Base-by-base conservation (phyloP, 2,329 filamentous ascomycete genomes). In the Pestalotiopsis sp. region DNA sequence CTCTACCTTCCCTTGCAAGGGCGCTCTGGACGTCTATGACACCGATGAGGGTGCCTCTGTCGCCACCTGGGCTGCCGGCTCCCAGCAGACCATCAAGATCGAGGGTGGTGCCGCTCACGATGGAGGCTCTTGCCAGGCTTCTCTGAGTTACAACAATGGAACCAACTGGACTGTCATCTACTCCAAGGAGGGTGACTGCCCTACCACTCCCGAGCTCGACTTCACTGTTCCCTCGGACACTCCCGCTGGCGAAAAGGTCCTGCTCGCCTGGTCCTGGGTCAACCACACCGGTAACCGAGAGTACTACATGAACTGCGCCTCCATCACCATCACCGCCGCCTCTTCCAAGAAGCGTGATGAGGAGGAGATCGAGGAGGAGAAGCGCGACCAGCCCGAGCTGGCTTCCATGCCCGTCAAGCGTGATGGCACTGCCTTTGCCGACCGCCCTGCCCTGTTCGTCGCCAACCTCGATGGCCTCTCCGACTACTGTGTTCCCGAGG, bases 241-340 rank as follows among this genome's bases (percentile, higher is more conserved):
- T 1, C 88, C 88, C n/a, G 68, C 73, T 39, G 75, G 79, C 69
- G 82, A 79, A 79, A 86, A 89, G 40, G 91, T 88, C 67, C 78
- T 94, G 58, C 86, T 94, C 64, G 88, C 89, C 48, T 95, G 93
- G 93, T 89, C 88, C 30, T 93, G 91, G 91, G 91, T 92, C 81
- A 94, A 94, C 83, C 82, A 89, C 71, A 79, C 91, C 55, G 92
- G 92, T 30, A 94, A 94, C 80, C 86, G 92, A 61, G 92, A 95
- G 78, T 92, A 92, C 87, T 96, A 96, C 85, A 94, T 94, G 91
- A 93, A 94, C 81, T 96, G 93, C 75, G 92, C 92, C 7, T 84
- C 87, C 64, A 86, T 94, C 73, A 88, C 86, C 70, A 89, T 94
- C 75, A 88, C 86, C 69, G 89, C 94, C 75, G 79, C 77, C 35